A percentile compares a stretch with the other conserved stretches of the same genome.
phyloP scores from a whole-genome alignment of 306 rosid species.

The Cicer cuneatum region DNA sequence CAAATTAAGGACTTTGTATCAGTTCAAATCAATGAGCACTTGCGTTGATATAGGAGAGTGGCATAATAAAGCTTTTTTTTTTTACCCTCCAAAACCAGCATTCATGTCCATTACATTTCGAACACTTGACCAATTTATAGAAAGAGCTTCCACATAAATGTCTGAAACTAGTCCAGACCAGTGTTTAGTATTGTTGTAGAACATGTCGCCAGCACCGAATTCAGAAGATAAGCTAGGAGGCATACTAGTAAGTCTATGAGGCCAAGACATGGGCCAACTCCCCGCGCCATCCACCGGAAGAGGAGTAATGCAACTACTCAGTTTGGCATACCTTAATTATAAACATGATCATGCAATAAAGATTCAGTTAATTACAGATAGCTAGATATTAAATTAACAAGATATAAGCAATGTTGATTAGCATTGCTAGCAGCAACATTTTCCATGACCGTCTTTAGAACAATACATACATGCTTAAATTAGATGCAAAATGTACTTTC shows the following conservation, averaged over 20 bases:
- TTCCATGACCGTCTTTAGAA: too few relatives aligned
- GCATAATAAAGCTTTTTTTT: background rate
- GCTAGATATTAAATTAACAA: background rate
- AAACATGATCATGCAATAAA: slow-evolving; percentile 39
- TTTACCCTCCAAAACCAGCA: slow-evolving; percentile 97
- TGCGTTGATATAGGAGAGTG: background rate
- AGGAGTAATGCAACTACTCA: slow-evolving; percentile 66
- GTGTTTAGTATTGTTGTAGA: slow-evolving; percentile 62
- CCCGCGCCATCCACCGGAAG: slow-evolving; percentile 63
- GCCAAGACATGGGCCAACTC: slow-evolving; percentile 94
- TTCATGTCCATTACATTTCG: slow-evolving; percentile 95
- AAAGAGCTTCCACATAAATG: slow-evolving; percentile 58
- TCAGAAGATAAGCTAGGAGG: slow-evolving; percentile 70
- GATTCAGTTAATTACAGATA: slow-evolving; percentile 27
- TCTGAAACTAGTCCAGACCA: slow-evolving; percentile 76
- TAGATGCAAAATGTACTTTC: too few relatives aligned
- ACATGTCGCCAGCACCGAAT: slow-evolving; percentile 50
- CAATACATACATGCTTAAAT: too few relatives aligned
- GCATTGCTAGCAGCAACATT: too few relatives aligned
- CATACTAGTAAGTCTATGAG: slow-evolving; percentile 73
- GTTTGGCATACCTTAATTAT: slow-evolving; percentile 64
- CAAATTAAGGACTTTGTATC: slow-evolving; percentile 13
- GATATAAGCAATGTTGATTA: too few relatives aligned
- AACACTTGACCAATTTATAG: slow-evolving; percentile 78
- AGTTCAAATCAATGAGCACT: slow-evolving; percentile 29